A percentile compares a stretch with the other conserved stretches of the same genome.
Evolutionary conservation across 495 filamentous ascomycete species (phyloP).

Genomic region (Achaetomiella virescens): DNA sequence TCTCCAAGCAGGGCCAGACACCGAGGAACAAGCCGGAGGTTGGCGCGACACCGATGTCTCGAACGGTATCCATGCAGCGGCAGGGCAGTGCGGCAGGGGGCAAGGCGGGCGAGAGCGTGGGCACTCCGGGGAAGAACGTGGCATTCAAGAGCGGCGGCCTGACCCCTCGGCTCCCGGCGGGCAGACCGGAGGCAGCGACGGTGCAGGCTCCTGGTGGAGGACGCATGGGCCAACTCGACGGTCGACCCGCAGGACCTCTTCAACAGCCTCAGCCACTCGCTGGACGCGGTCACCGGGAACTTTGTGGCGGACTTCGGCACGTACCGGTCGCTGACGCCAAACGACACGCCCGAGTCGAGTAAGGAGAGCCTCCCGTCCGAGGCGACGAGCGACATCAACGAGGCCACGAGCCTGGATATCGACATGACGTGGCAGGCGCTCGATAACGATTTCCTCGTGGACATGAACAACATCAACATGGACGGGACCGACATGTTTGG

Average conservation of each 20-base stretch:
- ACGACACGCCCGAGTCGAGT: slow-evolving; percentile 50
- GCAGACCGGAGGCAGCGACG: slow-evolving; percentile 12
- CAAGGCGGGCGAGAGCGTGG: slow-evolving; percentile 23
- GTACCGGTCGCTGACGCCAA: slow-evolving; percentile 45
- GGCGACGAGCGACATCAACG: slow-evolving; percentile 49
- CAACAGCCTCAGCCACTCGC: slow-evolving; percentile 20
- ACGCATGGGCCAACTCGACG: slow-evolving; percentile 34
- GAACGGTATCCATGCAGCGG: slow-evolving; percentile 40
- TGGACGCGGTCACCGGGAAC: slow-evolving; percentile 28
- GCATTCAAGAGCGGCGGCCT: slow-evolving; percentile 20
- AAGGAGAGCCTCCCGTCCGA: slow-evolving; percentile 48
- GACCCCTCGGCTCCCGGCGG: slow-evolving; percentile 11
- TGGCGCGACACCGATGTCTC: slow-evolving; percentile 41
- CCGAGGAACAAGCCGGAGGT: slow-evolving; percentile 31
- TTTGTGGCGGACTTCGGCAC: slow-evolving; percentile 41
- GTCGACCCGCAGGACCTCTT: slow-evolving; percentile 45
- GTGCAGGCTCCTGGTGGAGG: slow-evolving; percentile 19
- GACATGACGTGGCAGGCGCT: slow-evolving; percentile 38
- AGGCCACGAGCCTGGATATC: slow-evolving; percentile 41
- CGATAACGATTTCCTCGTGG: slow-evolving; percentile 29
- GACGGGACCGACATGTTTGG: slow-evolving; percentile 12
- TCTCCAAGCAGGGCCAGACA: slow-evolving; percentile 42
- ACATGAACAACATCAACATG: slow-evolving; percentile 32
- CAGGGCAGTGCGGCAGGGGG: slow-evolving; percentile 34
- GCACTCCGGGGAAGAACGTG: slow-evolving; percentile 23